These are phyloP conservation scores for Exophiala lecanii-corni DNA, from an alignment of 2,329 filamentous ascomycete genomes.

Conservation along the genomic window DNA sequence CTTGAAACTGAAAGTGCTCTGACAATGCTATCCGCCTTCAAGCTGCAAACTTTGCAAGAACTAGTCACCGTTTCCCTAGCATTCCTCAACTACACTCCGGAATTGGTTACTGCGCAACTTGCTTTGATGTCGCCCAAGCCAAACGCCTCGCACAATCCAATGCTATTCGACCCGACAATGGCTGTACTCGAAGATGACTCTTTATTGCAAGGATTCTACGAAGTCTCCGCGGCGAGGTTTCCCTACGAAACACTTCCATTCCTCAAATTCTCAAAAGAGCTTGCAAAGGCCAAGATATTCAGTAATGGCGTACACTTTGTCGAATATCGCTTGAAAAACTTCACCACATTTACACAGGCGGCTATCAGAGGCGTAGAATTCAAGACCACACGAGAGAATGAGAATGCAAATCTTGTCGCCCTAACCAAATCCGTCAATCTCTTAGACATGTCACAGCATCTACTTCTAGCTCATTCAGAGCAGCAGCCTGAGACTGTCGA, in stretches of 20 bases:
- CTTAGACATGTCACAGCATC: conserved; percentile 32
- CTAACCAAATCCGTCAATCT: conserved; percentile 55
- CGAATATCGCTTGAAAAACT: conserved; percentile 61
- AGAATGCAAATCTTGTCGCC: conserved; percentile 73
- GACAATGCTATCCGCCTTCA: conserved; percentile 10
- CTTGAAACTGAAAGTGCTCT: neutral
- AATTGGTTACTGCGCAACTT: conserved; percentile 63
- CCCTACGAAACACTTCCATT: conserved; percentile 83
- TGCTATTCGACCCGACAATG: conserved; percentile 29
- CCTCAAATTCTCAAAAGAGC: conserved; percentile 62
- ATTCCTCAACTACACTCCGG: conserved; percentile 66
- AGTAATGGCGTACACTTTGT: conserved; percentile 50
- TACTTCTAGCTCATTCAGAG: conserved; percentile 24
- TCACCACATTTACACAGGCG: conserved; percentile 70
- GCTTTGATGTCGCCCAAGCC: conserved; percentile 59
- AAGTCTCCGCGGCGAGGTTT: conserved; percentile 69
- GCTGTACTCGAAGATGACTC: conserved; percentile 54
- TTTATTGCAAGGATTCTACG: conserved; percentile 57
- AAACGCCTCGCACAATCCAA: conserved; percentile 29
- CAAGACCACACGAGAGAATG: conserved; percentile 74
- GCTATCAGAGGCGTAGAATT: conserved; percentile 73
- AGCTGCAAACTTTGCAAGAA: conserved; percentile 52
- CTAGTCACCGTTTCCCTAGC: conserved; percentile 64
- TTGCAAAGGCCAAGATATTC: conserved; percentile 48
- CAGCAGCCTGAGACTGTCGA: conserved; percentile 22